A percentile compares a stretch with the other conserved stretches of the same genome.
Evolutionary conservation across 2,329 filamentous ascomycete species (phyloP).

Genomic region (Alternaria brassicicola): DNA sequence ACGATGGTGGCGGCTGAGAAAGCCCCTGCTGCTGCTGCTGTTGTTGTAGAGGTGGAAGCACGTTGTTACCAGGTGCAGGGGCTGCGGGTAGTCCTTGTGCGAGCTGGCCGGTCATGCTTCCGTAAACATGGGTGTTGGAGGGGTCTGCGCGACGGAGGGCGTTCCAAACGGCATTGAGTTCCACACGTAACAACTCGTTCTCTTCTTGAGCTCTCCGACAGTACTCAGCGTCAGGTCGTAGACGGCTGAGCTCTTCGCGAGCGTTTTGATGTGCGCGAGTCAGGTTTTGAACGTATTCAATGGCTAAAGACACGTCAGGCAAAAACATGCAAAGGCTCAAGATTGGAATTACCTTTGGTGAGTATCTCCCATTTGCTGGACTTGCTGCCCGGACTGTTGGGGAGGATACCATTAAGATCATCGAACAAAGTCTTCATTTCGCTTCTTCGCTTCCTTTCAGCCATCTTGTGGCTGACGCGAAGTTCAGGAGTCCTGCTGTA

Average conservation of each 20-base stretch:
- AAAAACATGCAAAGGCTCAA: conserved; percentile 3
- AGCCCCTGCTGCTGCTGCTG: conserved; percentile 29
- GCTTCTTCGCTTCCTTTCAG: conserved; percentile 80
- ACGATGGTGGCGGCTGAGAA: conserved; percentile 38
- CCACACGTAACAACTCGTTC: conserved; percentile 55
- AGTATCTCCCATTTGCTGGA: conserved; percentile 90
- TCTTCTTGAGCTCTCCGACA: conserved; percentile 54
- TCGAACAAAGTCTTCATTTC: conserved; percentile 92
- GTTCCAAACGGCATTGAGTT: conserved; percentile 55
- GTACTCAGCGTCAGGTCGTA: conserved; percentile 54
- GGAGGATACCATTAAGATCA: conserved; percentile 76
- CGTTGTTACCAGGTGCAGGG: conserved; percentile 37
- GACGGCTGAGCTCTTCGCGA: conserved; percentile 48
- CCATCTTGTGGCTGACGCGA: conserved; percentile 82
- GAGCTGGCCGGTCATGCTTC: conserved; percentile 53
- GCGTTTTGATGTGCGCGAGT: conserved; percentile 49
- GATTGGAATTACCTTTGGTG: conserved; percentile 71
- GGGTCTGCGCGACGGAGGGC: conserved; percentile 56
- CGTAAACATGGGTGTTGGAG: conserved; percentile 55
- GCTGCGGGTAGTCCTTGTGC: conserved; percentile 47
- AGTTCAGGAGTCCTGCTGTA: conserved; percentile 84
- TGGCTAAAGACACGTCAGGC: conserved; percentile 46
- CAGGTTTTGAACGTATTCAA: conserved; percentile 56
- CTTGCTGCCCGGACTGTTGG: conserved; percentile 80
- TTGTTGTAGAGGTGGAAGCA: conserved; percentile 49